These are phyloP conservation scores for Lentinula sp. DNA, from an alignment of 768 basidiomycete species.

Conservation along the genomic window DNA sequence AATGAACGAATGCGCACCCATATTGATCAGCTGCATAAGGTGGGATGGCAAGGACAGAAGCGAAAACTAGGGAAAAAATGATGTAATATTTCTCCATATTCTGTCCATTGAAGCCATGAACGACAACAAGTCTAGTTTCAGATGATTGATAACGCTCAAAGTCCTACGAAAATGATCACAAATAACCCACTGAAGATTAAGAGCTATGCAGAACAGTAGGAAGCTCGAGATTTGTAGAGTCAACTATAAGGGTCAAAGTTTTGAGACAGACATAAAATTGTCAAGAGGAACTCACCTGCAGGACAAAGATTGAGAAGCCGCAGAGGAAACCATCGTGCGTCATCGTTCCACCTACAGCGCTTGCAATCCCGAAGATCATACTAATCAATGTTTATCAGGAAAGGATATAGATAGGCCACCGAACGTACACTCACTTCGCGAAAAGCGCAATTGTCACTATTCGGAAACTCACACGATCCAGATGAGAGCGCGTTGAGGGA, in stretches of 20 bases:
- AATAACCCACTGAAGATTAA: constrained; percentile 17
- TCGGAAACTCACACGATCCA: constrained; percentile 17
- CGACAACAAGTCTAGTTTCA: constrained; percentile 13
- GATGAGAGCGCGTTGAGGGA: constrained; percentile 8
- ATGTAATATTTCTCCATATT: constrained; percentile 16
- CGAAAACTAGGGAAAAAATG: constrained; percentile 7
- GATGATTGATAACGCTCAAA: neutral
- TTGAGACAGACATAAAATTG: neutral
- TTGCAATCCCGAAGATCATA: constrained; percentile 15
- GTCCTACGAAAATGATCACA: neutral
- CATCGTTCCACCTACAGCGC: constrained; percentile 13
- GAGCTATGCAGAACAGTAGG: constrained; percentile 15
- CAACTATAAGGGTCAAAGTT: constrained; percentile 1
- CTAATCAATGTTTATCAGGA: neutral
- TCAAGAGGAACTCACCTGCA: constrained; percentile 9
- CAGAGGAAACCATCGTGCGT: constrained; percentile 11
- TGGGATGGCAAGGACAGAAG: constrained; percentile 11
- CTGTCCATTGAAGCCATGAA: constrained; percentile 12
- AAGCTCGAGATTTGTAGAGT: constrained; percentile 17
- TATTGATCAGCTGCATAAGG: constrained; percentile 17
- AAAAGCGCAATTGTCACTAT: constrained; percentile 13
- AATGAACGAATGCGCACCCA: constrained; percentile 8
- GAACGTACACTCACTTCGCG: constrained; percentile 14
- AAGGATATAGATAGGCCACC: neutral
- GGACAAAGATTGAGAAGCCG: constrained; percentile 15